Percentiles rank a stretch among this genome's conserved stretches.
These are phyloP conservation scores for Cenchrus purpureus DNA, from an alignment of 176 grass and related monocot species.

Conservation along the genomic window DNA sequence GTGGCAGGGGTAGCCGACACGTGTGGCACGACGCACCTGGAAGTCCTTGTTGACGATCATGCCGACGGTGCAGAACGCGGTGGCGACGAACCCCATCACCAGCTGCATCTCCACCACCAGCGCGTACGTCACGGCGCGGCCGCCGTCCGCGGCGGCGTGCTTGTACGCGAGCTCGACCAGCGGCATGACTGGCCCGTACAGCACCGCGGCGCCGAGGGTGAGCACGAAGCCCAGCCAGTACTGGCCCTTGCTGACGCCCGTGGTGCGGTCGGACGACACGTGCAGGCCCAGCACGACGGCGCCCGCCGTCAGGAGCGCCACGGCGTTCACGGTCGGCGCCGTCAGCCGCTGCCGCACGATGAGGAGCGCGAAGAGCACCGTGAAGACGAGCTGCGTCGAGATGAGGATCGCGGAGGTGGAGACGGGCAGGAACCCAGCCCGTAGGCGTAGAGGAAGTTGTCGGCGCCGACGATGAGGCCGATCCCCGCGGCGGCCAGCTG, in stretches of 20 bases:
- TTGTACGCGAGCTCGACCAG: conserved; percentile 59
- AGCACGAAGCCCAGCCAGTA: conserved; percentile 72
- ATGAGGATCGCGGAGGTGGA: conserved; percentile 77
- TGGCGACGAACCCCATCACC: conserved; percentile 70
- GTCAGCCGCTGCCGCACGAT: conserved; percentile 67
- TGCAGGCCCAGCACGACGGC: conserved; percentile 65
- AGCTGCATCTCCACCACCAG: conserved; percentile 81
- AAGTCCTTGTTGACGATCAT: conserved; percentile 66
- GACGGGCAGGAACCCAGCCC: conserved; percentile 64
- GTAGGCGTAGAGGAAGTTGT: conserved; percentile 65
- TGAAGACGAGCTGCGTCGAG: conserved; percentile 81
- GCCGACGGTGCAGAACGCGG: conserved; percentile 59
- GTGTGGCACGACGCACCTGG: conserved; percentile 51
- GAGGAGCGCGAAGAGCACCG: conserved; percentile 67
- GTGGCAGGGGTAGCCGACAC: neutral
- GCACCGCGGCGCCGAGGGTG: conserved; percentile 56
- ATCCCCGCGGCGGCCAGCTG: conserved; percentile 47
- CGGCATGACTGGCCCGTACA: conserved; percentile 69
- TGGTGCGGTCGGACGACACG: conserved; percentile 31
- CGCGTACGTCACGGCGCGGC: conserved; percentile 55
- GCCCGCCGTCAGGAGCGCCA: conserved; percentile 62
- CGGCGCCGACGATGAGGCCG: conserved; percentile 49
- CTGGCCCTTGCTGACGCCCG: conserved; percentile 40
- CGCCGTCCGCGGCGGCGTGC: conserved; percentile 24
- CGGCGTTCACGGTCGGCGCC: conserved; percentile 48